Percentiles rank a stretch among this genome's conserved stretches.
These are phyloP conservation scores for Rhytidiadelphus loreus DNA, from an alignment of 225 moss, liverwort and hornwort species.

Conservation along the genomic window DNA sequence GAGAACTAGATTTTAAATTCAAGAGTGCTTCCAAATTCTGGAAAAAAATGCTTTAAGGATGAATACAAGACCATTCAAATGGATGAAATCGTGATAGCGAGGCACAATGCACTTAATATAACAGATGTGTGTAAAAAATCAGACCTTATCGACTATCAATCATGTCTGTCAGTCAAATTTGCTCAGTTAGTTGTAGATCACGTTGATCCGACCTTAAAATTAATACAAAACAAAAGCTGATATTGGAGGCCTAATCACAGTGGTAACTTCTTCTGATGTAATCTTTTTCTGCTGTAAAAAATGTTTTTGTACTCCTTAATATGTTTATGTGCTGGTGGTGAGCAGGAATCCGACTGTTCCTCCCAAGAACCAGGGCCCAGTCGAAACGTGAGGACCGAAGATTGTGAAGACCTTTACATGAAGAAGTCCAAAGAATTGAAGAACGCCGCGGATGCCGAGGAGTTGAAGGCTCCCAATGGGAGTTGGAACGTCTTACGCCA, in stretches of 20 bases:
- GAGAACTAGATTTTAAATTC: not conserved
- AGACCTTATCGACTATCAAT: not conserved
- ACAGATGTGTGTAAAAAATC: not conserved
- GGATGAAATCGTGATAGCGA: not conserved
- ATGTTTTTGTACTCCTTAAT: not conserved
- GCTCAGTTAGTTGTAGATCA: not conserved
- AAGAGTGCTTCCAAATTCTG: not conserved
- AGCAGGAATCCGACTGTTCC: not conserved
- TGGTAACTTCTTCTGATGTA: not conserved
- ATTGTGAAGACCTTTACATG: not conserved
- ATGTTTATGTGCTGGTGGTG: not conserved
- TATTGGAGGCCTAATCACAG: not conserved
- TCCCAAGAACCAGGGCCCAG: not conserved
- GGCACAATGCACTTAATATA: not conserved
- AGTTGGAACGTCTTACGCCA: not conserved
- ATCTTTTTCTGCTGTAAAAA: not conserved
- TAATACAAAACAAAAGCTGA: not conserved
- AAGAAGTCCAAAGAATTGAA: not conserved
- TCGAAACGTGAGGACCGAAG: not conserved
- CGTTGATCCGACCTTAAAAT: not conserved
- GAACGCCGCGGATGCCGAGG: not conserved
- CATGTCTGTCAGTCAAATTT: not conserved
- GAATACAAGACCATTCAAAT: not conserved
- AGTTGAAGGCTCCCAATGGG: not conserved
- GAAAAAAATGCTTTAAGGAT: not conserved